Evolutionary conservation across 2,329 filamentous ascomycete genomes (phyloP).

Genomic region (Camillea tinctor): DNA sequence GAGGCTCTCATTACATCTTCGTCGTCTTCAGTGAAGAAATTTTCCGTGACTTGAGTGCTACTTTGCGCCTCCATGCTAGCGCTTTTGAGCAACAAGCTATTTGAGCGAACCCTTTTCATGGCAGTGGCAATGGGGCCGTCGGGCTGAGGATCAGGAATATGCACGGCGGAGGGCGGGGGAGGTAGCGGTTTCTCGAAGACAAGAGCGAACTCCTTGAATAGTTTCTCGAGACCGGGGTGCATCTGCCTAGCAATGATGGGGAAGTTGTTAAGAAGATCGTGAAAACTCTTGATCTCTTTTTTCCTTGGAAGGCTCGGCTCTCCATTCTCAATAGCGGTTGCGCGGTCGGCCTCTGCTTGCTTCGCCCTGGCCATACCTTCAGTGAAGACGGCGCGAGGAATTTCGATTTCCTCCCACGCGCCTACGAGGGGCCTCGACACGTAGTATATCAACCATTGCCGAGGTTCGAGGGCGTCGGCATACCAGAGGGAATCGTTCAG

Average conservation of each 20-base stretch:
- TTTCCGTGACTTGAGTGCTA: constrained; percentile 53
- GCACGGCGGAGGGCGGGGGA: constrained; percentile 63
- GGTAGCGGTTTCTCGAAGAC: constrained; percentile 84
- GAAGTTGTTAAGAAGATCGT: constrained; percentile 85
- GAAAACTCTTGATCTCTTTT: constrained; percentile 89
- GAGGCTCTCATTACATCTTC: constrained; percentile 87
- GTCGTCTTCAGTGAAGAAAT: constrained; percentile 81
- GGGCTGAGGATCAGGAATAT: constrained; percentile 58
- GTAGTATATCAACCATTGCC: constrained; percentile 96
- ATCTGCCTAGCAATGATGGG: constrained; percentile 96
- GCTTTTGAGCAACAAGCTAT: constrained; percentile 41
- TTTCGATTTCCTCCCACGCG: constrained; percentile 72
- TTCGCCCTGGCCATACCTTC: constrained; percentile 42
- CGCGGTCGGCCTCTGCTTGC: constrained; percentile 37
- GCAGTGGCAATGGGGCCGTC: constrained; percentile 56
- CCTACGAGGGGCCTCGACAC: constrained; percentile 88
- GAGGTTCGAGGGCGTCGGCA: constrained; percentile 81
- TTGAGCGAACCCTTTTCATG: constrained; percentile 54
- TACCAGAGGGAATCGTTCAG: constrained; percentile 85
- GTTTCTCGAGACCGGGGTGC: constrained; percentile 83
- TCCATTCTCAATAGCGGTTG: constrained; percentile 38
- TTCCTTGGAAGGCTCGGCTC: constrained; percentile 62
- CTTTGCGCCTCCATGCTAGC: constrained; percentile 36
- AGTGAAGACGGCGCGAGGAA: constrained; percentile 63
- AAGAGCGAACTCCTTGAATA: constrained; percentile 85